Conservation (phyloP, 1,284 basidiomycete species). For the Leccinum pseudoinsigne region DNA sequence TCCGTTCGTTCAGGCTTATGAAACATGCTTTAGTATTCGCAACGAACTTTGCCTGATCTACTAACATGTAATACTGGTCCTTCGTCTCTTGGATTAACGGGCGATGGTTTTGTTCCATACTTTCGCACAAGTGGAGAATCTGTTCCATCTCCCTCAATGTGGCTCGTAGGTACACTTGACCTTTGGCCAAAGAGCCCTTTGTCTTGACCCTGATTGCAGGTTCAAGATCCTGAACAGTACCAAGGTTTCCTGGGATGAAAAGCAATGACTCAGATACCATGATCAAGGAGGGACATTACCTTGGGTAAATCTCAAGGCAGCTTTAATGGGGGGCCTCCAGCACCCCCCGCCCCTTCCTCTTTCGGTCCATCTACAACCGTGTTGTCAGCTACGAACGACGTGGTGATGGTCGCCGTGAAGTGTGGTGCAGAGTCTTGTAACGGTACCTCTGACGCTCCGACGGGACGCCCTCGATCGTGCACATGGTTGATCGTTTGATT, state of each 20-base stretch:
- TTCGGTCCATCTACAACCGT: background rate
- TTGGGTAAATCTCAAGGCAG: too few species aligned
- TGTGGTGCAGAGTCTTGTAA: constrained; percentile 4
- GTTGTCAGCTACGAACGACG: background rate
- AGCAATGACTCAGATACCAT: too few species aligned
- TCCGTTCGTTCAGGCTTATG: constrained; percentile 5
- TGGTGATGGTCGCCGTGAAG: background rate
- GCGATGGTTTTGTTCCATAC: background rate
- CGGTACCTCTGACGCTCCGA: background rate
- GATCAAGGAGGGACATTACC: too few species aligned
- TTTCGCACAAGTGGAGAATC: constrained; percentile 2
- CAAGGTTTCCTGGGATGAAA: too few species aligned
- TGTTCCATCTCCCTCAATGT: constrained; percentile 6
- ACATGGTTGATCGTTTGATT: background rate
- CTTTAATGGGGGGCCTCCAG: too few species aligned
- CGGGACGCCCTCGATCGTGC: background rate
- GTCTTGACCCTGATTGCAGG: too few species aligned
- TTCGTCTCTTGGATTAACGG: constrained; percentile 8
- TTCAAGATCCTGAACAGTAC: too few species aligned
- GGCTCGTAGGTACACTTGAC: too few species aligned
- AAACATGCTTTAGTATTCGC: background rate
- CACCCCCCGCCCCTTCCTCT: too few species aligned
- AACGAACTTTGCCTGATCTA: background rate
- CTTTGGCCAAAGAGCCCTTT: too few species aligned
- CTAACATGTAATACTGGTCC: background rate